Conservation (phyloP, 2,329 filamentous ascomycete genomes). For the Verticillium nubilum region DNA sequence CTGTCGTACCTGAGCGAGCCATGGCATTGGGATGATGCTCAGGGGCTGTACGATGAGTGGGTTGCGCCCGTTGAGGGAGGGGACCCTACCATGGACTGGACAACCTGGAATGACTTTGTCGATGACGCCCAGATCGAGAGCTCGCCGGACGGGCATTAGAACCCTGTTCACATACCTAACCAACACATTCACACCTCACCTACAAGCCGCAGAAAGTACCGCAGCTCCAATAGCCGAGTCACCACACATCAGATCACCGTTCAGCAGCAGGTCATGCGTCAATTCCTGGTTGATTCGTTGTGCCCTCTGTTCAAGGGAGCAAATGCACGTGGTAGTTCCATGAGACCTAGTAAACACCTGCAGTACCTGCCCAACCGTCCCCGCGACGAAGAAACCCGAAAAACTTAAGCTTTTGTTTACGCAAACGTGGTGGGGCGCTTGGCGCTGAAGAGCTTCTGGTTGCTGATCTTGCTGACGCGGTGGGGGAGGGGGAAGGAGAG, state of each 20-base stretch:
- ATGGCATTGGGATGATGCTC: conserved; percentile 14
- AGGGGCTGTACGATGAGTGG: conserved; percentile 17
- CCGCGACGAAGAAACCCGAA: conserved; percentile 37
- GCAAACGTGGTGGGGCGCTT: conserved; percentile 96
- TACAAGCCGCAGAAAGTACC: not conserved
- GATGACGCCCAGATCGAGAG: conserved; percentile 30
- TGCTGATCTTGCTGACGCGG: conserved; percentile 76
- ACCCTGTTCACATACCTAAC: no score
- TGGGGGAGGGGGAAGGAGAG: conserved; percentile 99
- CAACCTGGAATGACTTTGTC: conserved; percentile 39
- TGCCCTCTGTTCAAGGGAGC: conserved; percentile 40
- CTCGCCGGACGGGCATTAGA: conserved; percentile 17
- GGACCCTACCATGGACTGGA: conserved; percentile 24
- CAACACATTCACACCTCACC: not conserved
- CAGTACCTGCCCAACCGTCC: conserved; percentile 47
- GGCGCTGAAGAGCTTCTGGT: conserved; percentile 89
- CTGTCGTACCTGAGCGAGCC: not conserved
- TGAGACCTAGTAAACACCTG: conserved; percentile 58
- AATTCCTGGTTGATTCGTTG: conserved; percentile 37
- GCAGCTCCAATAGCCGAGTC: not conserved
- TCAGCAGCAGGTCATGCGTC: conserved; percentile 12
- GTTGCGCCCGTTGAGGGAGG: conserved; percentile 11
- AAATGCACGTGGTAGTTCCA: conserved; percentile 56
- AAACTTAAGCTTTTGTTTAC: conserved; percentile 51
- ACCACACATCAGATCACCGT: not conserved